A percentile compares a stretch with the other conserved stretches of the same genome.
Conservation (phyloP, 768 basidiomycete genomes). For the Boletus sp. region DNA sequence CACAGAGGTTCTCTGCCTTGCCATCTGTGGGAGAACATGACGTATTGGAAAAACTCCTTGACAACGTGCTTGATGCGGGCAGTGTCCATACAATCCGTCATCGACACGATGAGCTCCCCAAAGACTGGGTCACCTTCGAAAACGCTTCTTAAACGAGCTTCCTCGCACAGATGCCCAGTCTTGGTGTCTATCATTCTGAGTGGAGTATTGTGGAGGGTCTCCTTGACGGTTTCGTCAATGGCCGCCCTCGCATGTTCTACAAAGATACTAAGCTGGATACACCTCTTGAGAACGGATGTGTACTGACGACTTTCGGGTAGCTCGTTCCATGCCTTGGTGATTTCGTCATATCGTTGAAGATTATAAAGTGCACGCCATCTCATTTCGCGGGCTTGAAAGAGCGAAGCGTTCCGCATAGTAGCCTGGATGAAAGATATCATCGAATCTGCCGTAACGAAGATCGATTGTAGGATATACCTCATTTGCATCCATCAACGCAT, state of each 20-base stretch:
- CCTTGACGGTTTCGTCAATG: constrained; percentile 1
- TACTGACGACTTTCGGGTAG: constrained; percentile 1
- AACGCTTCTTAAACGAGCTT: neutral
- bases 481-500: constrained; percentile 4
- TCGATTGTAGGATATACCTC: neutral
- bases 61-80: constrained; percentile 2
- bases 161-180: constrained; percentile 6
- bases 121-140: constrained; percentile 3
- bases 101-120: neutral
- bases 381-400: constrained; percentile 1
- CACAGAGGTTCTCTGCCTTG: constrained; percentile 5
- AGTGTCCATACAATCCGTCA: neutral
- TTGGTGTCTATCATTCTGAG: constrained; percentile 11
- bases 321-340: neutral
- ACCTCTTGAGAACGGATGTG: neutral
- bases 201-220: constrained; percentile 1
- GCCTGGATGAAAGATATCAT: neutral
- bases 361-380: constrained; percentile 1
- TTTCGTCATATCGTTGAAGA: neutral
- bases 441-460: neutral
- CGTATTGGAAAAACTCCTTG: constrained; percentile 8
- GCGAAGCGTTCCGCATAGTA: neutral
- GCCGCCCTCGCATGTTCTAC: neutral
- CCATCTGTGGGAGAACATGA: constrained; percentile 18
- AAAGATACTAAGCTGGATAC: neutral